These are phyloP conservation scores for Cucurbita ficifolia DNA, from an alignment of 306 rosid species.

Conservation along the genomic window DNA sequence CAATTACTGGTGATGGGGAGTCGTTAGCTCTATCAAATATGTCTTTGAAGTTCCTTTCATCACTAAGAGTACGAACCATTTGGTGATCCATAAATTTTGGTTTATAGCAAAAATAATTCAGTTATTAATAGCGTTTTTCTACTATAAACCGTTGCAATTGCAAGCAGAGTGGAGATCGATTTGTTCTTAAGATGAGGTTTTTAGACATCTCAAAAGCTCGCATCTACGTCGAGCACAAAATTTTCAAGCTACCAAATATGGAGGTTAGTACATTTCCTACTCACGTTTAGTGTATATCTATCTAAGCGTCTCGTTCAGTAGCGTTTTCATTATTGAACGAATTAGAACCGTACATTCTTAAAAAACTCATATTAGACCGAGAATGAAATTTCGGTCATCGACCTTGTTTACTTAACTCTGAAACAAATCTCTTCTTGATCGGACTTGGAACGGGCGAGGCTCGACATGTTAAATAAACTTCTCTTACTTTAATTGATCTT, in stretches of 20 bases:
- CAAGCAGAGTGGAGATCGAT: conserved; percentile 52
- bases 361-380: too few species aligned
- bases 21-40: conserved; percentile 54
- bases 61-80: conserved; percentile 48
- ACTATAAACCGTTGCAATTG: too few species aligned
- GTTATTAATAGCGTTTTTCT: too few species aligned
- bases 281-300: too few species aligned
- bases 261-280: conserved; percentile 28
- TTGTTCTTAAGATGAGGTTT: conserved; percentile 49
- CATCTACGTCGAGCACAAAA: conserved; percentile 47
- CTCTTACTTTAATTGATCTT: not conserved
- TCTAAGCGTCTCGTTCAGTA: too few species aligned
- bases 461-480: too few species aligned
- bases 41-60: conserved; percentile 62
- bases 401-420: too few species aligned
- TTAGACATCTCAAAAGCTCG: conserved; percentile 59
- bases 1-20: conserved; percentile 44
- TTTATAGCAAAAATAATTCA: not conserved
- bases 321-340: too few species aligned
- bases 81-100: not conserved
- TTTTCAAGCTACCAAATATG: conserved; percentile 60
- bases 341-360: too few species aligned
- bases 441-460: too few species aligned
- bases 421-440: too few species aligned
- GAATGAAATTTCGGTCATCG: too few species aligned